Conservation (phyloP, 176 grass and related monocot species). For the Thinopyrum elongatum region DNA sequence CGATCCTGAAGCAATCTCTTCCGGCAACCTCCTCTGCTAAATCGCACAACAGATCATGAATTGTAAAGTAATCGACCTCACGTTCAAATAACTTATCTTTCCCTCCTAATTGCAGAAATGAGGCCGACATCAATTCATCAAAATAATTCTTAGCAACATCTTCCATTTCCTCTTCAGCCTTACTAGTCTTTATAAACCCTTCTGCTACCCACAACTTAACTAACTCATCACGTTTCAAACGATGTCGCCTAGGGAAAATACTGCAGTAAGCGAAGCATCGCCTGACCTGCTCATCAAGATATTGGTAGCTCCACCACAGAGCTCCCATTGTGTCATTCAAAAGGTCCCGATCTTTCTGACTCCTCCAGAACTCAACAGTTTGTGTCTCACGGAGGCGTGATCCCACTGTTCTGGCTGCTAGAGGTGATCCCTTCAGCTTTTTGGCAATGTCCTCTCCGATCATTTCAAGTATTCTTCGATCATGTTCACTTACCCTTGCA, state of each 20-base stretch:
- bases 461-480: background rate
- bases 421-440: background rate
- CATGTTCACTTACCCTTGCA: background rate
- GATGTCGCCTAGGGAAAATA: background rate
- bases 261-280: no score
- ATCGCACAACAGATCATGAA: background rate
- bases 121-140: no score
- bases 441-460: background rate
- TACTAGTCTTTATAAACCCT: background rate
- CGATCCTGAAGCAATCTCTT: background rate
- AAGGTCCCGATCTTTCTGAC: no score
- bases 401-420: background rate
- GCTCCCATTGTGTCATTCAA: background rate
- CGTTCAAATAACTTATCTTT: background rate
- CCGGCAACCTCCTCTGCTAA: background rate
- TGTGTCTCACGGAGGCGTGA: no score
- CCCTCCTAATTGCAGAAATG: background rate
- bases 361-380: no score
- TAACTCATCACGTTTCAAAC: background rate
- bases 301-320: background rate
- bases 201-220: background rate
- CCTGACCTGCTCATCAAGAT: no score
- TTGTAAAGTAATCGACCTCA: background rate
- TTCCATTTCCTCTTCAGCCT: background rate
- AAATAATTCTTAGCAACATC: no score